Evolutionary conservation across 768 basidiomycete genomes (phyloP).

Genomic region (Russula olivacea): DNA sequence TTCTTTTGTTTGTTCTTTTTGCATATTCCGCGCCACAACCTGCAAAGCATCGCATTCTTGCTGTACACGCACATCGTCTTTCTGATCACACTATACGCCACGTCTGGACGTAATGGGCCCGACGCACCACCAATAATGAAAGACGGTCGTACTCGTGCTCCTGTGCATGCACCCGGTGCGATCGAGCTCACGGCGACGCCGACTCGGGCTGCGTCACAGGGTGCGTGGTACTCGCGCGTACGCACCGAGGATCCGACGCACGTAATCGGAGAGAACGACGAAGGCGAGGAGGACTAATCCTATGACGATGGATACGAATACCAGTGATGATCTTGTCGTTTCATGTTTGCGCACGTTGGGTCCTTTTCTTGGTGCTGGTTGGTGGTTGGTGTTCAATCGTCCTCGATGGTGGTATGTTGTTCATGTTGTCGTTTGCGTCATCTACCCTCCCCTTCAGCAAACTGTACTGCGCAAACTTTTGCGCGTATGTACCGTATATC

Average conservation of each 20-base stretch:
- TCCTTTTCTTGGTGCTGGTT: neutral
- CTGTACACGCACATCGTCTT: slow-evolving; percentile 68
- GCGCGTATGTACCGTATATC: neutral
- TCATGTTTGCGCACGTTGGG: neutral
- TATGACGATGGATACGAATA: neutral
- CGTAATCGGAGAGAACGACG: slow-evolving; percentile 50
- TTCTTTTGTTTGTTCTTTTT: neutral
- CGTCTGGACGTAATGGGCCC: slow-evolving; percentile 52
- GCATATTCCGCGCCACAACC: neutral
- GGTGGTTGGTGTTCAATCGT: neutral
- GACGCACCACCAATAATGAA: slow-evolving; percentile 17
- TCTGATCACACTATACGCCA: slow-evolving; percentile 64
- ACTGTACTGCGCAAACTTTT: neutral
- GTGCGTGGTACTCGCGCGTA: slow-evolving; percentile 58
- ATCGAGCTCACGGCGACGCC: slow-evolving; percentile 41
- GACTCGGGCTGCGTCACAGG: slow-evolving; percentile 36
- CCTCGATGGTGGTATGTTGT: neutral
- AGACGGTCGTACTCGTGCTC: neutral
- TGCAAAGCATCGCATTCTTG: slow-evolving; percentile 60
- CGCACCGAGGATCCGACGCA: slow-evolving; percentile 39
- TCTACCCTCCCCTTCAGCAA: neutral
- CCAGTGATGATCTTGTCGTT: neutral
- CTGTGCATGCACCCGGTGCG: slow-evolving; percentile 28
- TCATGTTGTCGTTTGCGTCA: neutral
- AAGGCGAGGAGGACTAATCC: slow-evolving; percentile 13